Evolutionary conservation across 2,329 filamentous ascomycete species (phyloP), one percentile per base, ranked within the genome.

Genomic region (Raffaelea ambrosiae): DNA sequence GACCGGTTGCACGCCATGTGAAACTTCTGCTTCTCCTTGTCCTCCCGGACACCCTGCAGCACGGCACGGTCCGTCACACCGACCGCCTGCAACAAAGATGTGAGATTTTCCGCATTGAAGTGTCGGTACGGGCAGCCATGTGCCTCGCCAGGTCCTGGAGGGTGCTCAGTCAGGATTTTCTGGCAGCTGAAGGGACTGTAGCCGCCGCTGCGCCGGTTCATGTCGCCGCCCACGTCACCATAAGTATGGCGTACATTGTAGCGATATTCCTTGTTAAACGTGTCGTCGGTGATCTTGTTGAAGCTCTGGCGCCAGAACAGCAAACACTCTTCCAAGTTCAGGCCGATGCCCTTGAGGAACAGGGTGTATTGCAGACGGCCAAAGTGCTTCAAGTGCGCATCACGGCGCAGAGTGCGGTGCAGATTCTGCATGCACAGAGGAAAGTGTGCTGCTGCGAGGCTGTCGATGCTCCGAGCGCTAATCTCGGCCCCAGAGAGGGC

Each of bases 51-150:
- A 1, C 83, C 86, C 53, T 84, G 83, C 40, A 97, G 63, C 19
- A 95, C 79, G 1, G 84, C 79, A 40, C 82, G 74, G 61, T 97
- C 91, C 29, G 73, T 79, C 0, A 98, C 81, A 1, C 91, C 93
- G 42, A 87, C 85, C 16, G 76, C 71, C 61, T 94, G 84, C 40
- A 95, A 72, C 54, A 97, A 67, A 0, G 77, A 66, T 22, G 84
- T 79, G 36, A 98, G 74, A 57, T 97, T 98, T 53, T 98, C 93
- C 44, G 85, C 67, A 51, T 81, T 86, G 63, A 95, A 97, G 61
- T 96, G 91, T 26, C 93, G 76, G 63, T 97, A 98, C 0, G 93
- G 93, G 61, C 93, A 98, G n/a, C 93, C 93, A 63, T 98, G 91
- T 0, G 84, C 78, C 66, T 98, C 90, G 2, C 90, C 90, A 0